Base-by-base conservation (phyloP, 192 early-diverging fungal genomes). In the Coemansia aciculifera region DNA sequence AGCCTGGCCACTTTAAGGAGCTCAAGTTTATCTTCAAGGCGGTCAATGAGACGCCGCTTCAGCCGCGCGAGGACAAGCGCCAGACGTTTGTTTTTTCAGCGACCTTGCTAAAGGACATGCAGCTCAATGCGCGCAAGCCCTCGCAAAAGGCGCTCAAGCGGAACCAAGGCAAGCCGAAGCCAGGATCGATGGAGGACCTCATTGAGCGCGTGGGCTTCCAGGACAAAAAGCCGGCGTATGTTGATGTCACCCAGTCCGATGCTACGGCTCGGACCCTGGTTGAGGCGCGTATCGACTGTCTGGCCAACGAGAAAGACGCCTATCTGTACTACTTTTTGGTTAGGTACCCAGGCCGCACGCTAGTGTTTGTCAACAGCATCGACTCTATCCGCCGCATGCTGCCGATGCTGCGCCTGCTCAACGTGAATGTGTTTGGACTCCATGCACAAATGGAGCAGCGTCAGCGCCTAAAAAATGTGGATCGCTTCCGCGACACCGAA, bases 361-460 rank as follows among this genome's bases (percentile, higher is more conserved):
- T 99, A 19, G 88, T 98, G 43, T 99, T 99, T 87, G 94, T 95
- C 62, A 98, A 97, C 87, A 91, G 89, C 72, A 99, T 99, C 59
- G 94, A 97, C 72, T 85, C 90, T 19, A 92, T 97, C 63, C 90
- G 95, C 27, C 89, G 96, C 40, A 85, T 97, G 66, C 85, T 92
- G 13, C 93, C 95, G 13, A 87, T 95, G 34, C 87, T 97, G 74
- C 87, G 87, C 37, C 75, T 94, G 32, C 81, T 97, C 31, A 63
- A 84, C 2, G 64, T 96, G 8, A 83, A 89, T 23, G 94, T 90
- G 7, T 84, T 95, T 71, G 91, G 89, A 0, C 84, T 99, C 29
- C 97, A 99, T 67, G 94, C 94, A 5, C 92, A 97, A 78, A 94
- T 99, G 93, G 94, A 99, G 79, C 95, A 97, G 84, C 87, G 91